Percentiles rank a stretch among this genome's conserved stretches.
These are phyloP conservation scores for Chlorociboria aeruginascens DNA, from an alignment of 495 filamentous ascomycete species.

Conservation along the genomic window DNA sequence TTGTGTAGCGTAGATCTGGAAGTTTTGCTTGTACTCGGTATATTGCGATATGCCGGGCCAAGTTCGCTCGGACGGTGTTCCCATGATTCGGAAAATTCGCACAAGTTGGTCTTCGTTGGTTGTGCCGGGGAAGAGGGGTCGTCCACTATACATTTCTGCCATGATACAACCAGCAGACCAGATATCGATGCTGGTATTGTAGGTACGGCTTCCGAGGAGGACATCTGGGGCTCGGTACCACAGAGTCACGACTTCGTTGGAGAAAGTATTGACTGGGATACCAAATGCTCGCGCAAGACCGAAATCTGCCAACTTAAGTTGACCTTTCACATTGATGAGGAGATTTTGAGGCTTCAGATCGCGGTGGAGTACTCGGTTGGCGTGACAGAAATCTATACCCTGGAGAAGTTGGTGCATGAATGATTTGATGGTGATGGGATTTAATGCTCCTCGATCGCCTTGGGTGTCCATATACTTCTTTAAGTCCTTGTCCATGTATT, in stretches of 20 bases:
- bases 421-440: slow-evolving; percentile 80
- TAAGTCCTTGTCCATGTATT: slow-evolving; percentile 97
- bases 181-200: slow-evolving; percentile 97
- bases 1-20: slow-evolving; percentile 93
- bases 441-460: slow-evolving; percentile 70
- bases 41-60: slow-evolving; percentile 87
- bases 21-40: slow-evolving; percentile 88
- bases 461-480: slow-evolving; percentile 98
- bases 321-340: slow-evolving; percentile 83
- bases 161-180: slow-evolving; percentile 98
- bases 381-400: slow-evolving; percentile 93
- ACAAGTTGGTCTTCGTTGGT: slow-evolving; percentile 93
- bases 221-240: slow-evolving; percentile 96
- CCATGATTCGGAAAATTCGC: slow-evolving; percentile 96
- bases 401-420: slow-evolving; percentile 95
- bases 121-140: slow-evolving; percentile 86
- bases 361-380: slow-evolving; percentile 90
- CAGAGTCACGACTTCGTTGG: slow-evolving; percentile 91
- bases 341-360: slow-evolving; percentile 94
- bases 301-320: slow-evolving; percentile 91
- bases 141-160: slow-evolving; percentile 94
- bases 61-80: slow-evolving; percentile 79
- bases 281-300: slow-evolving; percentile 87
- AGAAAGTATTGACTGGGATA: slow-evolving; percentile 96
- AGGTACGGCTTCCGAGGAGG: slow-evolving; percentile 78